Evolutionary conservation across 306 rosid genomes (phyloP).

Genomic region (Trifolium pratense): DNA sequence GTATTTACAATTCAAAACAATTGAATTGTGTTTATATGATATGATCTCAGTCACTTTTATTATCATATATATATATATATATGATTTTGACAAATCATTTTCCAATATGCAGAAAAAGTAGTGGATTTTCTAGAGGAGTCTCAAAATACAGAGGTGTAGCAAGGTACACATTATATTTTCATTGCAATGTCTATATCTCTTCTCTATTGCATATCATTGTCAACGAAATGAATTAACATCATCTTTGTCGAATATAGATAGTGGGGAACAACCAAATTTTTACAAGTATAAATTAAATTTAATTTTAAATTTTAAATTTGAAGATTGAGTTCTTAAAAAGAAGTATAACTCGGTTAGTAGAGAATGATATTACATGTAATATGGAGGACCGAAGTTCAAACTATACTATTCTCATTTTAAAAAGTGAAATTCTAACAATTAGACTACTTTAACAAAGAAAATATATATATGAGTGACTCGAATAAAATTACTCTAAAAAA

Average conservation of each 20-base stretch:
- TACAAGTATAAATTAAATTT: background rate
- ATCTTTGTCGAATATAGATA: slow-evolving; percentile 7
- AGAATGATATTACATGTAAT: too few relatives aligned
- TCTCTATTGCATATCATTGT: background rate
- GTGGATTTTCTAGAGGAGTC: slow-evolving; percentile 96
- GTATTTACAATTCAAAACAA: background rate
- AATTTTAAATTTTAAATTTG: background rate
- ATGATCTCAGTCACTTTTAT: background rate
- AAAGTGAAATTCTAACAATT: too few relatives aligned
- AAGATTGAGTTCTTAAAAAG: slow-evolving; percentile 9
- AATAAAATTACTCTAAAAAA: too few relatives aligned
- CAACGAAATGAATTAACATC: slow-evolving; percentile 24
- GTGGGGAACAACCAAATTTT: background rate
- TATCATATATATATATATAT: too few relatives aligned
- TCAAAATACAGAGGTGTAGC: slow-evolving; percentile 97
- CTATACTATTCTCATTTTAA: too few relatives aligned
- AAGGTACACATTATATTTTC: slow-evolving; percentile 51
- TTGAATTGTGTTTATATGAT: too few relatives aligned
- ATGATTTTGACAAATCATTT: background rate
- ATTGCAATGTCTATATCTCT: background rate
- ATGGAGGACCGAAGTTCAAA: too few relatives aligned
- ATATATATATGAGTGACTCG: too few relatives aligned
- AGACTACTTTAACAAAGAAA: too few relatives aligned
- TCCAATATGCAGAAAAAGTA: slow-evolving; percentile 71
- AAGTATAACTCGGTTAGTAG: too few relatives aligned